Base-by-base conservation (phyloP, 2,329 filamentous ascomycete genomes). In the Aspergillus sclerotialis region DNA sequence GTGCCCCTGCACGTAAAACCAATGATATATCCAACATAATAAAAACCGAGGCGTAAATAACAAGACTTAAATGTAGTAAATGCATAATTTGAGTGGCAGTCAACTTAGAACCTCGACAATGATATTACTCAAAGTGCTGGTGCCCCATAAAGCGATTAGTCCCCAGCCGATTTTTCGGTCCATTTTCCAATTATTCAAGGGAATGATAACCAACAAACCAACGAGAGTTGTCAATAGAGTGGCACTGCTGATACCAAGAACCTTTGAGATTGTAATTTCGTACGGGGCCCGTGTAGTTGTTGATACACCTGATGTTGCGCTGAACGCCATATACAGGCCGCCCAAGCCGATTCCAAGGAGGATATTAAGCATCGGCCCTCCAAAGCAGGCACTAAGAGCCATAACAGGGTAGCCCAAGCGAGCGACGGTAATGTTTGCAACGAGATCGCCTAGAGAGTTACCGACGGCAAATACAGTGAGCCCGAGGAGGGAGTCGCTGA, bases 351-450 rank as follows among this genome's bases (percentile, higher is more conserved):
- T 89, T 0, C 92, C 92, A 4, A 98, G 75, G 0, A 98, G 68
- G 43, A 98, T 98, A 51, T 98, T 98, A 26, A 98, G 75, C 87
- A 98, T 90, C 0, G 92, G 92, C 0, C 92, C 93, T n/a, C 92
- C 92, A 57, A 98, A 95, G 57, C 92, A 98, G 4, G 92, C 92
- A 21, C 85, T 89, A 26, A 83, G 65, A 1, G 92, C 92, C 92
- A 98, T 98, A 43, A 98, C 88, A 0, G 92, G 92, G 61, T 89
- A 95, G 3, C 92, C 92, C 3, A 98, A 76, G 21, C 86, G 78
- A 4, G 92, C 92, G 24, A 98, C 84, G 0, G 92, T 98, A 35
- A 96, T 84, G 56, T 98, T 84, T 11, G 92, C 90, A 7, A 98
- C 87, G 11, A 98, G 71, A 52, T 98, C 92, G 24, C 92, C 90